Conservation (phyloP, 306 rosid species). For the Sechiopsis laciniata region DNA sequence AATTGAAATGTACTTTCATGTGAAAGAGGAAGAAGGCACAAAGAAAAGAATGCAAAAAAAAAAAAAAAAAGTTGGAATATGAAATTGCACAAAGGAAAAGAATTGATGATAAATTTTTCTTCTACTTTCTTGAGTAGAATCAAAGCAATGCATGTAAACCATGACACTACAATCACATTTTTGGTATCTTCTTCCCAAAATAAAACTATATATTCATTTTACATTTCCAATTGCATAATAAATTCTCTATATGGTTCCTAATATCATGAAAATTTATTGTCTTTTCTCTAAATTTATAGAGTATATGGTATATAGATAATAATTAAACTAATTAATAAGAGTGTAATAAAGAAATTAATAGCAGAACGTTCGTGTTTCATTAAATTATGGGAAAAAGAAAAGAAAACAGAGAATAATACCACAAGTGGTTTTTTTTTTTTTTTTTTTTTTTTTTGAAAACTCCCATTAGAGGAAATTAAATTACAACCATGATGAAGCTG, state of each 20-base stretch:
- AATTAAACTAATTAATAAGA: not conserved
- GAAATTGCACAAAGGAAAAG: too few relatives aligned
- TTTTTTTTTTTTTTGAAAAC: too few relatives aligned
- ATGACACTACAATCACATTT: not conserved
- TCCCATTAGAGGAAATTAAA: not conserved
- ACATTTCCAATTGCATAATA: slow-evolving; percentile 22
- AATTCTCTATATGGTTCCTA: too few relatives aligned
- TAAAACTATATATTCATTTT: not conserved
- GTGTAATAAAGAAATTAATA: not conserved
- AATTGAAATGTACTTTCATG: slow-evolving; percentile 3
- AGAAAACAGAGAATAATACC: too few relatives aligned
- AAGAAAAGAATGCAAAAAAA: slow-evolving; percentile 49
- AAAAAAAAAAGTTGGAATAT: too few relatives aligned
- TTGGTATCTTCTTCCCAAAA: not conserved
- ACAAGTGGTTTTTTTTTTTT: too few relatives aligned
- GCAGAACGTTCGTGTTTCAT: not conserved
- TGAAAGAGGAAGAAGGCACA: slow-evolving; percentile 27
- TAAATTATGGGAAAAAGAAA: not conserved
- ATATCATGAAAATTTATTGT: not conserved
- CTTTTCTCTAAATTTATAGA: not conserved
- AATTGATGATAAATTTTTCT: slow-evolving; percentile 3
- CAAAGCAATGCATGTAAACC: slow-evolving; percentile 28
- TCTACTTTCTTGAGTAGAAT: slow-evolving; percentile 23
- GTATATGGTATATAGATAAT: not conserved
- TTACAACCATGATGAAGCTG: not conserved